Conservation (phyloP, 78 protist genomes). For the Dictyostelium capitatum region DNA sequence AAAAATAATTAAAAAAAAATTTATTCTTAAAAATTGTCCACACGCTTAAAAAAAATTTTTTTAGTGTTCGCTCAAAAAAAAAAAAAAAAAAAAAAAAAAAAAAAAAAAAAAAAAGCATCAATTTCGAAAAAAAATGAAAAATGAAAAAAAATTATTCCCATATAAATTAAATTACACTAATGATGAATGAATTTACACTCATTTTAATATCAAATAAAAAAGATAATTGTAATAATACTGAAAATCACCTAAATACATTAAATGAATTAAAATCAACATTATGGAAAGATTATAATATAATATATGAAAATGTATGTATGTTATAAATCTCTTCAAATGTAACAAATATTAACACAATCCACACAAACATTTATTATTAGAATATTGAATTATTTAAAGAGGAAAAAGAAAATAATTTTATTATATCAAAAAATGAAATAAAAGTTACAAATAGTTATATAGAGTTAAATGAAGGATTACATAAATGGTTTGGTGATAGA, state of each 20-base stretch:
- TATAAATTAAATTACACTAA: no score
- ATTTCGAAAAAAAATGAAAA: neutral
- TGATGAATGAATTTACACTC: neutral
- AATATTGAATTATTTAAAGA: neutral
- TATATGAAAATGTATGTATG: neutral
- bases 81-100: neutral
- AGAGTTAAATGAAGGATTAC: neutral
- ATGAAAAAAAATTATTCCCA: neutral
- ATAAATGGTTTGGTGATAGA: neutral
- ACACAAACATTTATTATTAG: neutral
- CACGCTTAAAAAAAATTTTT: neutral
- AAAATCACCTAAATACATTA: neutral
- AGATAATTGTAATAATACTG: no score
- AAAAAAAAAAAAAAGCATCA: neutral
- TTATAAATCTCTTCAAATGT: no score
- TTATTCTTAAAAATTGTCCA: no score
- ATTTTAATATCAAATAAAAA: neutral
- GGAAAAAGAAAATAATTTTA: neutral
- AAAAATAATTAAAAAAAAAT: neutral
- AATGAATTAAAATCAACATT: constrained; percentile 5
- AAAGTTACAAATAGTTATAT: neutral
- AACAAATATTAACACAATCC: no score
- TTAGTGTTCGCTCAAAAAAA: neutral
- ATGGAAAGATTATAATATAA: constrained; percentile 4
- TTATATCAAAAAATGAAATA: neutral